Percentiles rank a stretch among this genome's conserved stretches.
These are phyloP conservation scores for Pseudogymnoascus sp. DNA, from an alignment of 2,329 filamentous ascomycete genomes.

Conservation along the genomic window DNA sequence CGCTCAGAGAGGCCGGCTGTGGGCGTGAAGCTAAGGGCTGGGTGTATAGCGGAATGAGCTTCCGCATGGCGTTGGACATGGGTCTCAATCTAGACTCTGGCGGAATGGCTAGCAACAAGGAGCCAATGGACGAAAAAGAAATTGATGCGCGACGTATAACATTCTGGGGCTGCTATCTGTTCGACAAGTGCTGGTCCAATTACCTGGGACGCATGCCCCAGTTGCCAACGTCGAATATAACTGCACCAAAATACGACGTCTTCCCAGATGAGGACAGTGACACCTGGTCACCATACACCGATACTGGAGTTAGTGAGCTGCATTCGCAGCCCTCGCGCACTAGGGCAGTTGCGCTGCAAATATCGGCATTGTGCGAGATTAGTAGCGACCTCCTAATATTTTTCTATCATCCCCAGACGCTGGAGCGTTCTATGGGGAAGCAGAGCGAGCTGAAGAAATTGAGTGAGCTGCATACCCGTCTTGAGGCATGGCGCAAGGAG, in stretches of 20 bases:
- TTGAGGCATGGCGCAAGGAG: conserved; percentile 82
- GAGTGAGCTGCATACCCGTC: conserved; percentile 78
- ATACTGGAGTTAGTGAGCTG: conserved; percentile 65
- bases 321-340: conserved; percentile 74
- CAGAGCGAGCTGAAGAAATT: conserved; percentile 83
- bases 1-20: conserved; percentile 89
- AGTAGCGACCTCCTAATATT: conserved; percentile 81
- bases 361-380: conserved; percentile 81
- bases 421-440: conserved; percentile 59
- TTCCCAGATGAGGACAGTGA: conserved; percentile 83
- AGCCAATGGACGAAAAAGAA: conserved; percentile 64
- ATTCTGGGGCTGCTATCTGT: conserved; percentile 97
- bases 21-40: conserved; percentile 91
- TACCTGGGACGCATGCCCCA: conserved; percentile 89
- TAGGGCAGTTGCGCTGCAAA: conserved; percentile 70
- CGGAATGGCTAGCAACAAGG: conserved; percentile 51
- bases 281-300: conserved; percentile 81
- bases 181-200: conserved; percentile 98
- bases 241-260: conserved; percentile 81
- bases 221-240: conserved; percentile 69
- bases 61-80: conserved; percentile 92
- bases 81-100: conserved; percentile 80
- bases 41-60: conserved; percentile 98
- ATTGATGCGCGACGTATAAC: conserved; percentile 84
- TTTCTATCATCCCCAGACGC: conserved; percentile 78